phyloP scores from a whole-genome alignment of 768 basidiomycete genomes.

The Podaxis rugospora region DNA sequence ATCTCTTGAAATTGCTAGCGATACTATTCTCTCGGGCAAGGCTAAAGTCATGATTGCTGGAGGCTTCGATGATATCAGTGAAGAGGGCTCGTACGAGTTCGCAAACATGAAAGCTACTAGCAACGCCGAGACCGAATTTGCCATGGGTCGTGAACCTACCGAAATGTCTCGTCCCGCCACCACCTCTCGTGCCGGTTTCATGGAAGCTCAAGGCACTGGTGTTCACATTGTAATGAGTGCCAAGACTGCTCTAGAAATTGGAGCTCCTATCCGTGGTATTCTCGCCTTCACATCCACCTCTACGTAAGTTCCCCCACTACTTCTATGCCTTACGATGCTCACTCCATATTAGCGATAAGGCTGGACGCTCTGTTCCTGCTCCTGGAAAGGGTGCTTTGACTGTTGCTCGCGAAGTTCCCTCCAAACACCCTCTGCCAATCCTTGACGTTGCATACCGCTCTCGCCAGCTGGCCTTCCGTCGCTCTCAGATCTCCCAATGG shows the following conservation, averaged over 20 bases:
- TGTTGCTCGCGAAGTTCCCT: conserved; percentile 80
- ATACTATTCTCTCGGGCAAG: conserved; percentile 90
- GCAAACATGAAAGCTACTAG: conserved; percentile 99
- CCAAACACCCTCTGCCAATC: conserved; percentile 73
- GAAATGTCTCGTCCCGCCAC: conserved; percentile 99
- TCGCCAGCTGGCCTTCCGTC: conserved; percentile 93
- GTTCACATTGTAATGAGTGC: conserved; percentile 98
- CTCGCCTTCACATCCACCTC: conserved; percentile 96
- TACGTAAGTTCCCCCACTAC: conserved; percentile 50
- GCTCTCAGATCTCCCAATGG: conserved; percentile 94
- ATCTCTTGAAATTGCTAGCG: conserved; percentile 97
- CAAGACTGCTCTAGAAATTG: conserved; percentile 91
- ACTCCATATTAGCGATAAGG: conserved; percentile 72
- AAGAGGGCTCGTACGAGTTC: conserved; percentile 98
- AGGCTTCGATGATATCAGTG: conserved; percentile 96
- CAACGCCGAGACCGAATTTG: conserved; percentile 95
- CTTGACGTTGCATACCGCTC: conserved; percentile 86
- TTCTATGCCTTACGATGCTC: neutral
- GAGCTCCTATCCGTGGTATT: conserved; percentile 89
- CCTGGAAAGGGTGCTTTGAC: conserved; percentile 92
- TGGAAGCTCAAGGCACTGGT: conserved; percentile 94
- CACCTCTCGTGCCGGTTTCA: conserved; percentile 93
- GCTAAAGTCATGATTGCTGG: conserved; percentile 99
- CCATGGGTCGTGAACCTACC: conserved; percentile 97
- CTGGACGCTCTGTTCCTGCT: conserved; percentile 95